A percentile compares a stretch with the other conserved stretches of the same genome.
These are phyloP conservation scores for Murraya paniculata DNA, from an alignment of 345 rosid genomes.

Conservation along the genomic window DNA sequence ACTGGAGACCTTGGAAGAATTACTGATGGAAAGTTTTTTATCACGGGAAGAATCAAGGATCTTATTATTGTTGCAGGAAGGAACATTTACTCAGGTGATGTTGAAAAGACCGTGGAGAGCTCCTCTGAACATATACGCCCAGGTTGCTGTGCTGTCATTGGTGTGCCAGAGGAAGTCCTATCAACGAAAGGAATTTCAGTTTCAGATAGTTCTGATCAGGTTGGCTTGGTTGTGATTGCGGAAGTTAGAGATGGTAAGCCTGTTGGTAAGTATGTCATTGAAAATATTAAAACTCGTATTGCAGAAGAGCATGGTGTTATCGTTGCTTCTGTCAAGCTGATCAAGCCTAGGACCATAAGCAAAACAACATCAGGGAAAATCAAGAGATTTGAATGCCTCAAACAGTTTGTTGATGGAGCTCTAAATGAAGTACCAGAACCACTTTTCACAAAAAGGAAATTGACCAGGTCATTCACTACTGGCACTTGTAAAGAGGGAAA, in stretches of 20 bases:
- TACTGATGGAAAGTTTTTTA: conserved; percentile 53
- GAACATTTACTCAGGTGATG: conserved; percentile 66
- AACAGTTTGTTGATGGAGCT: conserved; percentile 52
- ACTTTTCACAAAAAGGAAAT: conserved; percentile 28
- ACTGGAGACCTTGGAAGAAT: conserved; percentile 66
- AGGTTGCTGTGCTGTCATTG: conserved; percentile 69
- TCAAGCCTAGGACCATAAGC: conserved; percentile 58
- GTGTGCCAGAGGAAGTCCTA: conserved; percentile 63
- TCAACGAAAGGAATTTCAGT: conserved; percentile 53
- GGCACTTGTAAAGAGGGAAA: conserved; percentile 46
- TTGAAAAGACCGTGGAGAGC: conserved; percentile 67
- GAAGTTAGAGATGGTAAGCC: conserved; percentile 57
- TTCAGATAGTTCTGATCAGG: conserved; percentile 54
- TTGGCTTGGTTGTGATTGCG: conserved; percentile 69
- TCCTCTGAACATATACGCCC: conserved; percentile 55
- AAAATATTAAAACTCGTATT: conserved; percentile 40
- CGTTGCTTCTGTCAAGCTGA: conserved; percentile 50
- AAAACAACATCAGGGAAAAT: conserved; percentile 74
- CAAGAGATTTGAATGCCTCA: conserved; percentile 71
- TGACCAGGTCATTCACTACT: conserved; percentile 44
- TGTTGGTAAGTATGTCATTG: conserved; percentile 36
- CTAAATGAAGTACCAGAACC: conserved; percentile 42
- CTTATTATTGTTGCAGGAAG: conserved; percentile 68
- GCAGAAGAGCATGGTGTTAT: conserved; percentile 61
- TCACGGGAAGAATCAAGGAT: conserved; percentile 76